Evolutionary conservation across 768 basidiomycete species (phyloP), one percentile per base, ranked within the genome.

Genomic region (Cytidiella melzeri): DNA sequence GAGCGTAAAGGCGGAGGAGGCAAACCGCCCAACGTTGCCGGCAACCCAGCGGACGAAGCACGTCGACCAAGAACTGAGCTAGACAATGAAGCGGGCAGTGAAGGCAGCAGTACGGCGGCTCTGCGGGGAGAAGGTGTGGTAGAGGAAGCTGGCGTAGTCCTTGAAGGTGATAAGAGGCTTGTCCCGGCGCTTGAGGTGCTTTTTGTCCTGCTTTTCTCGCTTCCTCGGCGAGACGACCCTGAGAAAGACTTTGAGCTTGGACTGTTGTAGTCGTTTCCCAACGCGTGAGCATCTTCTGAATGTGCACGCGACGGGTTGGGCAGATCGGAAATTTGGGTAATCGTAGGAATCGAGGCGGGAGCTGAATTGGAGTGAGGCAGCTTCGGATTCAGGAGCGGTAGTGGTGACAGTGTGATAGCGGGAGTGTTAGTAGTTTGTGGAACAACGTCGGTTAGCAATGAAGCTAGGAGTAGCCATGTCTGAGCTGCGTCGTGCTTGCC

Each of bases 381-480:
- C 2, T 43, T 43, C 2, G 57, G 62, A 24, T 50, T 62, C 4
- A 46, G 40, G 13, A 55, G 27, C 2, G 60, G 60, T 1, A 56
- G 62, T 21, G 58, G 61, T 13, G 54, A 56, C 48, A 58, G 52
- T 13, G 61, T 48, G 2, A 53, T 51, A 39, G 47, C 51, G 48
- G 69, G 49, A 53, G 63, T 40, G 37, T 62, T 37, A 52, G 53
- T 3, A 61, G 62, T 57, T 59, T n/a, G 61, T 6, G 77, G 79
- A 15, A 74, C 53, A 41, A 79, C 61, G 45, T 82, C 73, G 0
- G 68, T 67, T 18, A 88, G 64, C 3, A 82, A 71, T 13, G 80
- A 78, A 11, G 70, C 74, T 18, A 92, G 63, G 1, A 91, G 64
- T 7, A 79, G 55, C 89, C 89, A 92, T 2, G 72, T 71, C 56